These are phyloP conservation scores for Nicotiana rustica DNA, from an alignment of 305 asterid species.

Conservation along the genomic window DNA sequence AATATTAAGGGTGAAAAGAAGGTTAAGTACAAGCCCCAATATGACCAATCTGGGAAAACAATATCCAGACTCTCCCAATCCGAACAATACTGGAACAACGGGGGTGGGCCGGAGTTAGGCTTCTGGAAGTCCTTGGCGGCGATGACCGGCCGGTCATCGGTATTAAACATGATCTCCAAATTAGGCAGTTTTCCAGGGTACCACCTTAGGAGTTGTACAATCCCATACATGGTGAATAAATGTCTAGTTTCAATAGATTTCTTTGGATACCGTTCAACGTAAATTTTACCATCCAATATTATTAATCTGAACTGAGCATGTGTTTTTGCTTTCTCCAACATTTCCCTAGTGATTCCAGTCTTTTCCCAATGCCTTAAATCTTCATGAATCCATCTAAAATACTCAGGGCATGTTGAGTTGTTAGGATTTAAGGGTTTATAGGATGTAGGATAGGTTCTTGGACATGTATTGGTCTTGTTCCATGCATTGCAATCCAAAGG, in stretches of 20 bases:
- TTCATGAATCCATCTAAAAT: constrained; percentile 81
- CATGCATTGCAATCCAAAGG: constrained; percentile 69
- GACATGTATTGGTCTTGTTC: constrained; percentile 63
- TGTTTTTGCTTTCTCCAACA: constrained; percentile 58
- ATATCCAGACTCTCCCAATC: constrained; percentile 73
- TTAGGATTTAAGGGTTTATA: neutral
- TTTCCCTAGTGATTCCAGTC: constrained; percentile 64
- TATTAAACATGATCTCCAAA: constrained; percentile 84
- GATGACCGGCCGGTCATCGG: constrained; percentile 71
- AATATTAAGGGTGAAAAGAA: neutral
- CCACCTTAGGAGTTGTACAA: constrained; percentile 64
- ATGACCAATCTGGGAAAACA: constrained; percentile 92
- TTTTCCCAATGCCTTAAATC: constrained; percentile 76
- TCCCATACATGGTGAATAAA: constrained; percentile 79
- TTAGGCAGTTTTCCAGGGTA: constrained; percentile 83
- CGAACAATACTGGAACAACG: constrained; percentile 82
- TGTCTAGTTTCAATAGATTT: constrained; percentile 59
- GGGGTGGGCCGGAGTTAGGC: constrained; percentile 54
- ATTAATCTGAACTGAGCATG: constrained; percentile 75
- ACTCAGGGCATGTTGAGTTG: constrained; percentile 66
- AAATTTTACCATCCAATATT: constrained; percentile 67
- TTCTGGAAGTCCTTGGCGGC: constrained; percentile 43
- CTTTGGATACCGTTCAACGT: constrained; percentile 50
- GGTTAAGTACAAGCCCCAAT: constrained; percentile 85
- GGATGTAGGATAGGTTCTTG: constrained; percentile 54